These are phyloP conservation scores for Vitis rupestris DNA, from an alignment of 164 flowering plant species.

Conservation along the genomic window DNA sequence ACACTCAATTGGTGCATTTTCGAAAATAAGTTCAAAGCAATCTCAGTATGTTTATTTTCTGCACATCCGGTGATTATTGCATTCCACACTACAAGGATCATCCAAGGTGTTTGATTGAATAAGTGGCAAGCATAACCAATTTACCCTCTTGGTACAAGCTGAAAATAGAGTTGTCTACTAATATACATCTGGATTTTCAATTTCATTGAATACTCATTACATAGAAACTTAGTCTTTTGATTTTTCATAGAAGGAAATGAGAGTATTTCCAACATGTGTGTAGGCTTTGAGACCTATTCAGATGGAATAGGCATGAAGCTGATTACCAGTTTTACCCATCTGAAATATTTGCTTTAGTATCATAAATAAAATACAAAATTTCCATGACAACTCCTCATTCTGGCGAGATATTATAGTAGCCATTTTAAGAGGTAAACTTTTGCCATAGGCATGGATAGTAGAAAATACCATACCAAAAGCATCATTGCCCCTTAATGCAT, in stretches of 20 bases:
- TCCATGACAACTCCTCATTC: no score
- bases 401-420: no score
- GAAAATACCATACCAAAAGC: no score
- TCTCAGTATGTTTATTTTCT: conserved; percentile 34
- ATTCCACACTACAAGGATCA: no score
- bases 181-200: conserved; percentile 43
- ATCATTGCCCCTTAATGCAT: conserved; percentile 69
- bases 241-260: conserved; percentile 64
- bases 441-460: no score
- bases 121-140: no score
- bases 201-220: conserved; percentile 44
- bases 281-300: conserved; percentile 38
- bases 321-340: conserved; percentile 30
- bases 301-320: conserved; percentile 52
- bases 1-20: conserved; percentile 39
- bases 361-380: no score
- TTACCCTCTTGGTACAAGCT: no score
- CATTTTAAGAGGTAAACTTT: no score
- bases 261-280: conserved; percentile 57
- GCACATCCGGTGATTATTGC: conserved; percentile 53
- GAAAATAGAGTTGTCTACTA: no score
- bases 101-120: no score
- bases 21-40: conserved; percentile 47
- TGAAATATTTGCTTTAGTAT: no score
- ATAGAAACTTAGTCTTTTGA: conserved; percentile 36